Conservation (phyloP, 208 protist genomes). For the Trypanosoma rangeli region DNA sequence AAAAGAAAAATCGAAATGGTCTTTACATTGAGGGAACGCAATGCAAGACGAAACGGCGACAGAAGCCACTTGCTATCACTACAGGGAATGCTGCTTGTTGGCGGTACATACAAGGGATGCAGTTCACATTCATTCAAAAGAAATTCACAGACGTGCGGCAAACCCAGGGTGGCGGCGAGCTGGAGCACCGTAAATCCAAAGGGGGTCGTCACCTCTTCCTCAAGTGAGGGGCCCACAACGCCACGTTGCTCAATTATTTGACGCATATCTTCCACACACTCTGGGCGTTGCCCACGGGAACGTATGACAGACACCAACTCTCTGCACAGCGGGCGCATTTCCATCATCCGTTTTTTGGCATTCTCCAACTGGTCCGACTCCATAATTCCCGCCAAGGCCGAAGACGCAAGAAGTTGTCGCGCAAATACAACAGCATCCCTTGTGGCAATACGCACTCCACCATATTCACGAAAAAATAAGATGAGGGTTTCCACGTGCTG, state of each 20-base stretch:
- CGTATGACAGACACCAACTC: slow-evolving; percentile 25
- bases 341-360: slow-evolving; percentile 21
- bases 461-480: slow-evolving; percentile 65
- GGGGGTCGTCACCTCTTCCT: slow-evolving; percentile 54
- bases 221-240: slow-evolving; percentile 23
- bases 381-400: slow-evolving; percentile 7
- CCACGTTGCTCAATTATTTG: slow-evolving; percentile 23
- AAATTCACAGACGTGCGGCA: slow-evolving; percentile 50
- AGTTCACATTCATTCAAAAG: slow-evolving; percentile 53
- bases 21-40: slow-evolving; percentile 32
- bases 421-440: slow-evolving; percentile 34
- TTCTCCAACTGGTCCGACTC: neutral
- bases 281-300: slow-evolving; percentile 14
- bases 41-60: slow-evolving; percentile 56
- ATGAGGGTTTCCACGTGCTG: slow-evolving; percentile 63
- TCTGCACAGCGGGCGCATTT: slow-evolving; percentile 25
- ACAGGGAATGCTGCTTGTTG: neutral
- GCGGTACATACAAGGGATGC: slow-evolving; percentile 49
- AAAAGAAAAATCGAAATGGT: slow-evolving; percentile 25
- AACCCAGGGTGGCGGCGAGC: slow-evolving; percentile 52
- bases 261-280: slow-evolving; percentile 25
- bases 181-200: slow-evolving; percentile 74
- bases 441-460: slow-evolving; percentile 45
- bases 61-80: slow-evolving; percentile 35
- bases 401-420: slow-evolving; percentile 13